Evolutionary conservation across 192 early-diverging fungal genomes (phyloP).

Genomic region (Coemansia aciculifera): DNA sequence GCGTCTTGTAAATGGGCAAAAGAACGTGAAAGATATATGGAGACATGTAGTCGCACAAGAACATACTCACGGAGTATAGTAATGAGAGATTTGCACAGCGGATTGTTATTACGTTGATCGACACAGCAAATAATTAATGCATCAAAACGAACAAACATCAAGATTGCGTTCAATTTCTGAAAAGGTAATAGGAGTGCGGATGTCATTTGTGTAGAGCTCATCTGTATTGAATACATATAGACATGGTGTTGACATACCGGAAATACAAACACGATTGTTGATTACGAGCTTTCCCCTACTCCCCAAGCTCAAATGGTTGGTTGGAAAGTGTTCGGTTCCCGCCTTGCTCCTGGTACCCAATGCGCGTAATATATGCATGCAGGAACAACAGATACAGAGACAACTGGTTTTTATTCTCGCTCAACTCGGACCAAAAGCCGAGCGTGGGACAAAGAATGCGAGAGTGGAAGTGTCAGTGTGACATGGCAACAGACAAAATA

Average conservation of each 20-base stretch:
- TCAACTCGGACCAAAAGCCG: background rate
- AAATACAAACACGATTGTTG: background rate
- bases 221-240: background rate
- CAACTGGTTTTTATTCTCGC: background rate
- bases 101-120: background rate
- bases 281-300: background rate
- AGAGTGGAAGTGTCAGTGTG: background rate
- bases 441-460: conserved; percentile 2
- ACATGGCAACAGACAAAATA: background rate
- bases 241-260: background rate
- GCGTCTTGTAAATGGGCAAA: conserved; percentile 1
- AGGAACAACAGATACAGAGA: background rate
- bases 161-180: background rate
- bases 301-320: background rate
- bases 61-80: background rate
- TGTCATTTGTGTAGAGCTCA: background rate
- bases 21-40: background rate
- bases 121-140: background rate
- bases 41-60: background rate
- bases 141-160: background rate
- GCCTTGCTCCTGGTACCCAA: conserved; percentile 5
- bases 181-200: background rate
- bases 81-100: background rate
- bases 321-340: background rate
- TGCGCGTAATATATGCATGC: conserved; percentile 8